These are phyloP conservation scores for Immersiporthe knoxdaviesiana DNA, from an alignment of 2,329 filamentous ascomycete species.

Conservation along the genomic window DNA sequence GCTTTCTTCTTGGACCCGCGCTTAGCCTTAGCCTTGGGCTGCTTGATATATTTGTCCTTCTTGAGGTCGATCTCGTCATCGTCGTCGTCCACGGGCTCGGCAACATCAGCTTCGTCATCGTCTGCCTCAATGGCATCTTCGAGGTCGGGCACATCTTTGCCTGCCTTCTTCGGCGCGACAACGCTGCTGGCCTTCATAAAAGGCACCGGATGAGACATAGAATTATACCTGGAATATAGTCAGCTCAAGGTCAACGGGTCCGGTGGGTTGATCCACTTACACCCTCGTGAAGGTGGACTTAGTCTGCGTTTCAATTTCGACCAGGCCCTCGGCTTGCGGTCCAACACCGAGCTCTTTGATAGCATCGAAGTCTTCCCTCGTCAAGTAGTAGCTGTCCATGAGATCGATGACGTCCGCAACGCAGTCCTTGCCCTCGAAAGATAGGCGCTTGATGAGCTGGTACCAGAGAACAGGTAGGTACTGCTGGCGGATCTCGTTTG, in stretches of 20 bases:
- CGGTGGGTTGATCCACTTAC: slow-evolving; percentile 56
- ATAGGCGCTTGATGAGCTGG: slow-evolving; percentile 73
- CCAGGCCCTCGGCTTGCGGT: slow-evolving; percentile 72
- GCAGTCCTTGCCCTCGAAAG: slow-evolving; percentile 78
- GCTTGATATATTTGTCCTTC: slow-evolving; percentile 95
- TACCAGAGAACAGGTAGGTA: slow-evolving; percentile 91
- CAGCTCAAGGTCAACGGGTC: slow-evolving; percentile 27
- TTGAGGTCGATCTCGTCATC: slow-evolving; percentile 82
- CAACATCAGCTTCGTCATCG: slow-evolving; percentile 73
- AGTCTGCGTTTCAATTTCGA: slow-evolving; percentile 81
- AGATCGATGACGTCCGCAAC: slow-evolving; percentile 85
- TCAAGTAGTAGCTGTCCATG: slow-evolving; percentile 97
- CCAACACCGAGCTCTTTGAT: slow-evolving; percentile 91
- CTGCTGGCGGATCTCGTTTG: slow-evolving; percentile 91
- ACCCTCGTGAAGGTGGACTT: slow-evolving; percentile 88
- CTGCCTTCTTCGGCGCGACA: slow-evolving; percentile 69
- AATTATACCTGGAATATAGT: slow-evolving; percentile 69
- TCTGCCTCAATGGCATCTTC: slow-evolving; percentile 96
- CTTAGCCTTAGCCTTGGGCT: slow-evolving; percentile 72
- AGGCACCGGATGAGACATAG: slow-evolving; percentile 82
- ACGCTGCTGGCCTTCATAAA: slow-evolving; percentile 93
- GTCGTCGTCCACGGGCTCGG: slow-evolving; percentile 65
- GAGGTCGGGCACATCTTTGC: slow-evolving; percentile 83
- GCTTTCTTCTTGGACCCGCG: slow-evolving; percentile 48
- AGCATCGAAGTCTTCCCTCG: slow-evolving; percentile 90